Evolutionary conservation across 2,329 filamentous ascomycete genomes (phyloP), one percentile per base, ranked within the genome.

Genomic region (Septoria linicola): DNA sequence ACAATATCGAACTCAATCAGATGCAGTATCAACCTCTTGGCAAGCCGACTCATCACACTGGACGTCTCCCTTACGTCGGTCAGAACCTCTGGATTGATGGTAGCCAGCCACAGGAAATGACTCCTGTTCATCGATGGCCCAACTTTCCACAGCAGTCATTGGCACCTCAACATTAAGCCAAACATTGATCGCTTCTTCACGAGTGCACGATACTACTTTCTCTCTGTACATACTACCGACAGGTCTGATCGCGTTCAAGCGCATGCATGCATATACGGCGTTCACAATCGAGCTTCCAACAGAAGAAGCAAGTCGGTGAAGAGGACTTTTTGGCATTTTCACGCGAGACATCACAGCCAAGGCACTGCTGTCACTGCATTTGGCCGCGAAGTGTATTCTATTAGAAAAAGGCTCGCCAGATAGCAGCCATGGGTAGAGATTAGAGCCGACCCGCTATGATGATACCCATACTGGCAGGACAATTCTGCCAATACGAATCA

Each of bases 11-110:
- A 34, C 69, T 72, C 53, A 72, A 76, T 44, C 73, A 76, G 51
- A 77, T 78, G 75, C 74, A 76, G 43, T 78, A 78, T 51, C 75
- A 77, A 56, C 72, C 74, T 8, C 62, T 78, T 16, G 74, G 74
- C 8, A 69, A 73, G 51, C 72, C 74, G 3, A 69, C 67, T 49
- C 74, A 74, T 19, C 71, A 73, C 37, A 67, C 65, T 30, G 75
- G 75, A 11, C 70, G 69, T 20, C 61, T 78, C 20, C 75, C 75
- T 10, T 69, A 70, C 52, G 59, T 69, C 10, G 59, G 61, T 8
- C 66, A 69, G 51, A 68, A 68, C 40, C 58, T 68, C 19, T 70
- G 66, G 65, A 60, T 67, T 11, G 62, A 68, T 46, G 63, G 60
- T 19, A 59, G 58, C 31, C 60, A 63, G 13, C 61, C 61, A 21